phyloP scores from a whole-genome alignment of 805 yeast genomes.

The Schizosaccharomyces japonicus region DNA sequence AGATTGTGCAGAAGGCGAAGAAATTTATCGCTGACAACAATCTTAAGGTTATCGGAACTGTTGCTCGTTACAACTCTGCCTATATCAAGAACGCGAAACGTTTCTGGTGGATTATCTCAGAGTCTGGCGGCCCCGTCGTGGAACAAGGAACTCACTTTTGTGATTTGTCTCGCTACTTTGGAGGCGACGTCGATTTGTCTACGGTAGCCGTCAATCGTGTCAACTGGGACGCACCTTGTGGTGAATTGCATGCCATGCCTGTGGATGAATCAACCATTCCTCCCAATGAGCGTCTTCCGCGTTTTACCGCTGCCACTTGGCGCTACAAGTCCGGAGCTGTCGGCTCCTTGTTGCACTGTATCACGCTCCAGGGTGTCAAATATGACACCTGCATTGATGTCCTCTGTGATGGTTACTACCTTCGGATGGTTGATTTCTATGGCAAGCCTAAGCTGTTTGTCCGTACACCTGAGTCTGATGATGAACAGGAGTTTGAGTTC shows the following conservation, averaged over 20 bases:
- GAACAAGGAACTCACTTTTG: constrained; percentile 12
- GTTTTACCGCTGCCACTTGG: constrained; percentile 11
- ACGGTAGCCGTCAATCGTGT: constrained; percentile 9
- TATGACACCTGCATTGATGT: constrained; percentile 10
- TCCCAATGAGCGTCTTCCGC: constrained; percentile 9
- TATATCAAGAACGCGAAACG: constrained; percentile 8
- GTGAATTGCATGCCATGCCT: constrained; percentile 8
- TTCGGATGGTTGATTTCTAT: constrained; percentile 11
- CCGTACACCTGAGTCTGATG: constrained; percentile 23
- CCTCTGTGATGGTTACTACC: constrained; percentile 11
- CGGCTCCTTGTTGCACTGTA: constrained; percentile 9
- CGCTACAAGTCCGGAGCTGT: constrained; percentile 10
- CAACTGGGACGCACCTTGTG: constrained; percentile 9
- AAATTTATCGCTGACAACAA: constrained; percentile 9
- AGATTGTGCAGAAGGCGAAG: constrained; percentile 10
- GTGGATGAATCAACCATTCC: constrained; percentile 9
- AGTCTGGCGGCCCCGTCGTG: constrained; percentile 11
- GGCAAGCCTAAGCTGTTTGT: constrained; percentile 9
- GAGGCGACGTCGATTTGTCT: constrained; percentile 10
- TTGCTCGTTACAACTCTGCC: constrained; percentile 10
- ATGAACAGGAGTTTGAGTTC: constrained; percentile 8
- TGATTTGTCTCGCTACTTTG: constrained; percentile 9
- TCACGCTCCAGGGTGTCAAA: constrained; percentile 10
- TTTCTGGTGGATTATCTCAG: constrained; percentile 11
- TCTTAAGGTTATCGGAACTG: constrained; percentile 7